phyloP scores from a whole-genome alignment of 371 early-diverging fungal genomes.

The Thermomucor indicae-seudaticae region DNA sequence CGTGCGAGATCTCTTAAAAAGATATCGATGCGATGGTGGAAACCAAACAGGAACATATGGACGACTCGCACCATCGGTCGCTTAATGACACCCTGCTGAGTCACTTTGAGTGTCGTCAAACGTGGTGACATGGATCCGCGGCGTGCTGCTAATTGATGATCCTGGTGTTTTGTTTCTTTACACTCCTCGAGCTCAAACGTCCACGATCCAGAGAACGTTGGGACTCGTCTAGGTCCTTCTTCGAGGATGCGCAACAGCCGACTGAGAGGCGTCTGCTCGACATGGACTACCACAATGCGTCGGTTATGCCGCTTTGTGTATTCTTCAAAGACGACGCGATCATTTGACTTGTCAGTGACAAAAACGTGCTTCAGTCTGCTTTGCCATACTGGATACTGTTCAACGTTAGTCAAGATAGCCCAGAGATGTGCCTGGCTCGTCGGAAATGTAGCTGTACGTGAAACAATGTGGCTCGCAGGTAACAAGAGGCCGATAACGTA shows the following conservation, averaged over 20 bases:
- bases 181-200: constrained; percentile 11
- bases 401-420: constrained; percentile 30
- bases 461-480: constrained; percentile 22
- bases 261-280: constrained; percentile 24
- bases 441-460: constrained; percentile 10
- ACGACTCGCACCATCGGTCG: constrained; percentile 36
- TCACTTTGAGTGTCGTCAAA: constrained; percentile 16
- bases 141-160: background rate
- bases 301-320: constrained; percentile 17
- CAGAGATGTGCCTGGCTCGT: constrained; percentile 30
- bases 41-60: constrained; percentile 34
- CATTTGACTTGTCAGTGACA: background rate
- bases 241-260: constrained; percentile 38
- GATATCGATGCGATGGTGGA: constrained; percentile 36
- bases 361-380: constrained; percentile 20
- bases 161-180: background rate
- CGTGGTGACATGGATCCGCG: background rate
- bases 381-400: constrained; percentile 36
- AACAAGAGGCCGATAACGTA: constrained; percentile 17
- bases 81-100: constrained; percentile 42
- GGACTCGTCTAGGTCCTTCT: constrained; percentile 5
- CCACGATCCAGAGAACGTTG: constrained; percentile 17
- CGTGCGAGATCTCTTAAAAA: constrained; percentile 34
- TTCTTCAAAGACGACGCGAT: constrained; percentile 24
- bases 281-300: constrained; percentile 25